Conservation (phyloP, 495 filamentous ascomycete species). For the Penicillium paradoxum region DNA sequence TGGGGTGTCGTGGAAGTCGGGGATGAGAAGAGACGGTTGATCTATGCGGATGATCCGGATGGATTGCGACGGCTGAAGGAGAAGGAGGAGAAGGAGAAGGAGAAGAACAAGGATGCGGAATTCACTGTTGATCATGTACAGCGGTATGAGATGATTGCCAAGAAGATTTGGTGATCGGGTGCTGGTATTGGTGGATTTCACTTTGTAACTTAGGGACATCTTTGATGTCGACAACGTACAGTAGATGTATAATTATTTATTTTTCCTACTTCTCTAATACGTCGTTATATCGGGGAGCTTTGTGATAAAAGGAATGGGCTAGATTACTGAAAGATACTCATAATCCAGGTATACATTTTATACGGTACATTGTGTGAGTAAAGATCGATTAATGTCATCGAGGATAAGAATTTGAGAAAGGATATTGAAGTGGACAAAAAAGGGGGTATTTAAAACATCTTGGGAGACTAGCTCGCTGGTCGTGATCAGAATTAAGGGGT, state of each 20-base stretch:
- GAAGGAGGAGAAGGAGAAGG: constrained; percentile 58
- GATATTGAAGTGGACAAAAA: constrained; percentile 1
- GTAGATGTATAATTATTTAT: not conserved
- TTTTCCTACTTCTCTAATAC: no score
- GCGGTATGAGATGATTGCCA: constrained; percentile 89
- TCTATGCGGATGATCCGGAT: constrained; percentile 80
- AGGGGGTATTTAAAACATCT: constrained; percentile 21
- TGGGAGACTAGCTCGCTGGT: constrained; percentile 17
- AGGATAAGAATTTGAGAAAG: not conserved
- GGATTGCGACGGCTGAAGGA: constrained; percentile 63
- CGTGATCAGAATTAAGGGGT: constrained; percentile 18
- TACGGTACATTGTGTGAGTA: not conserved
- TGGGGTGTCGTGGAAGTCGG: constrained; percentile 83
- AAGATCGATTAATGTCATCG: not conserved
- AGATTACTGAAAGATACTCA: no score
- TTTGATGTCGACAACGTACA: not conserved
- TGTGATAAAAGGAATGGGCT: no score
- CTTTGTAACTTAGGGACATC: not conserved
- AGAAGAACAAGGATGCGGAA: constrained; percentile 53
- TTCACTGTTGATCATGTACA: constrained; percentile 61
- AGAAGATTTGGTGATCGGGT: constrained; percentile 74
- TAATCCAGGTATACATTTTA: not conserved
- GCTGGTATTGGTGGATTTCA: not conserved
- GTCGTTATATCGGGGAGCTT: no score
- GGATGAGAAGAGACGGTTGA: constrained; percentile 79